Percentiles rank a stretch among this genome's conserved stretches.
phyloP scores from a whole-genome alignment of 2,329 filamentous ascomycete species.

The Aspergillus niger region DNA sequence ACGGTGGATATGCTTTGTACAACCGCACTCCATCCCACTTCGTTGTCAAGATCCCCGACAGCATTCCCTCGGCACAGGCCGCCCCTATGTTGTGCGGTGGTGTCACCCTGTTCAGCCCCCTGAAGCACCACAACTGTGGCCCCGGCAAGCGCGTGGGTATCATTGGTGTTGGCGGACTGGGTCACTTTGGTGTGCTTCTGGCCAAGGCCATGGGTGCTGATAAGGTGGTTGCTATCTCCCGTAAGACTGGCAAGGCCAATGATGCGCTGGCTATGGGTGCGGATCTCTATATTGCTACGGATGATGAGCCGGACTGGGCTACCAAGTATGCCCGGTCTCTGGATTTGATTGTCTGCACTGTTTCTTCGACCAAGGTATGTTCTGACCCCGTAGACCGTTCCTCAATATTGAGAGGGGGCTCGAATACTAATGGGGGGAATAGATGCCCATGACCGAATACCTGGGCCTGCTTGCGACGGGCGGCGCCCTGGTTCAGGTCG shows the following conservation, averaged over 20 bases:
- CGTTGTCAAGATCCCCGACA: constrained; percentile 59
- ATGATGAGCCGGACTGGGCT: constrained; percentile 58
- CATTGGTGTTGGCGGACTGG: constrained; percentile 72
- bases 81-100: constrained; percentile 79
- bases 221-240: constrained; percentile 59
- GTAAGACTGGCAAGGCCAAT: constrained; percentile 52
- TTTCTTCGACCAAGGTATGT: constrained; percentile 53
- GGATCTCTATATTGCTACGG: constrained; percentile 58
- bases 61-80: constrained; percentile 52
- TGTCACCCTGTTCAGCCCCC: constrained; percentile 70
- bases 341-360: constrained; percentile 60
- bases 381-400: no score
- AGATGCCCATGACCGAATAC: constrained; percentile 66
- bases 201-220: constrained; percentile 72
- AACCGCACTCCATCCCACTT: constrained; percentile 61
- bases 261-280: constrained; percentile 60
- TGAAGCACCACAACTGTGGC: constrained; percentile 67
- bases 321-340: constrained; percentile 51
- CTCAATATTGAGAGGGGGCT: no score
- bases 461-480: constrained; percentile 60
- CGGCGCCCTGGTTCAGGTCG: constrained; percentile 67
- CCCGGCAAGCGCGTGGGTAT: constrained; percentile 73
- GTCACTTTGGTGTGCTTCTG: constrained; percentile 72
- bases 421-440: constrained; percentile 1
- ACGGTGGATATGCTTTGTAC: constrained; percentile 66